Conservation (phyloP, 2,329 filamentous ascomycete genomes). For the Onygenales sp. region DNA sequence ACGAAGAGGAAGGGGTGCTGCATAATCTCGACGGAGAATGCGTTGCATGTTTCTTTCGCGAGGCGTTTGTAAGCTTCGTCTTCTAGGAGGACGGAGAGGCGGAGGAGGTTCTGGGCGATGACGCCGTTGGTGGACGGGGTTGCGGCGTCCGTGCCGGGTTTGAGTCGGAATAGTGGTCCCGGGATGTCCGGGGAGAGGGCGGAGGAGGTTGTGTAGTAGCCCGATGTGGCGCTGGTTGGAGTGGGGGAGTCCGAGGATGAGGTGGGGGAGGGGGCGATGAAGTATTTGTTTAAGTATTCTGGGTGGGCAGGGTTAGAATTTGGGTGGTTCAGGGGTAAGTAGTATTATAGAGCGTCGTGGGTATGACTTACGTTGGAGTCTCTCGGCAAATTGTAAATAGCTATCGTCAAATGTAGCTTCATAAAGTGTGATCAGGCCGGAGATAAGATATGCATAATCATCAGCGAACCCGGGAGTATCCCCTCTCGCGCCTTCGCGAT, state of each 20-base stretch:
- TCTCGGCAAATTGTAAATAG: slow-evolving; percentile 72
- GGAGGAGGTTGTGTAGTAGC: slow-evolving; percentile 33
- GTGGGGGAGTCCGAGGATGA: background rate
- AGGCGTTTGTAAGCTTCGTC: slow-evolving; percentile 54
- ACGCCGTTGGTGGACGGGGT: slow-evolving; percentile 85
- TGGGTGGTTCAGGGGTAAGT: slow-evolving; percentile 2
- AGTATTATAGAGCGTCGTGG: background rate
- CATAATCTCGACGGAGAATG: slow-evolving; percentile 83
- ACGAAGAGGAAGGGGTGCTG: slow-evolving; percentile 91
- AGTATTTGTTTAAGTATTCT: slow-evolving; percentile 65
- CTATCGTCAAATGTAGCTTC: slow-evolving; percentile 67
- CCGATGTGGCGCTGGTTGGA: slow-evolving; percentile 17
- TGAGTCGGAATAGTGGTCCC: slow-evolving; percentile 64
- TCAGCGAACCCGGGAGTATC: slow-evolving; percentile 72
- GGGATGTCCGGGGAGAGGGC: slow-evolving; percentile 51
- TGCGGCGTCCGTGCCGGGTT: slow-evolving; percentile 89
- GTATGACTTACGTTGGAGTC: slow-evolving; percentile 56
- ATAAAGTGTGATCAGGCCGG: slow-evolving; percentile 75
- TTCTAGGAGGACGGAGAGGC: slow-evolving; percentile 60
- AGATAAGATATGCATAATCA: slow-evolving; percentile 84
- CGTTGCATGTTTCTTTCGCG: slow-evolving; percentile 65
- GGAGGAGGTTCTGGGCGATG: slow-evolving; percentile 78
- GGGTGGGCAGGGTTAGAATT: slow-evolving; percentile 7
- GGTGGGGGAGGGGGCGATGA: slow-evolving; percentile 55
- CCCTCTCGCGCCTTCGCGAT: slow-evolving; percentile 54